phyloP scores from a whole-genome alignment of 73 alveolate species.

The Paramecium primaurelia region DNA sequence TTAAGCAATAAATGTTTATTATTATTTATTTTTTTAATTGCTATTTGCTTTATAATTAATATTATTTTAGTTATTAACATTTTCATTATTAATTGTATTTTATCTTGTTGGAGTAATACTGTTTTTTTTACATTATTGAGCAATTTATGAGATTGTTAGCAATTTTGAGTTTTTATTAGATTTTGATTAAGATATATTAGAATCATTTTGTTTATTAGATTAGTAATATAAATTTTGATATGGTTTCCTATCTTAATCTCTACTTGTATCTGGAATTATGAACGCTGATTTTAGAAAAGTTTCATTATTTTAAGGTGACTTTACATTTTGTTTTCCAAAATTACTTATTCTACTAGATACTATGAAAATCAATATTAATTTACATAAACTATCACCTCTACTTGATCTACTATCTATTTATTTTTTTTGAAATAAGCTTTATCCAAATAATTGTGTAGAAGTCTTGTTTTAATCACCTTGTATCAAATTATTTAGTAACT shows the following conservation, averaged over 20 bases:
- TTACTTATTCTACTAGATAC: not conserved
- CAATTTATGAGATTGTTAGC: not conserved
- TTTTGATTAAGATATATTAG: not conserved
- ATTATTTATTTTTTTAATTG: not conserved
- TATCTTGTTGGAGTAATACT: not conserved
- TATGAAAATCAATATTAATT: not conserved
- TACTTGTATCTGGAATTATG: not conserved
- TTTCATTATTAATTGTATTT: not conserved
- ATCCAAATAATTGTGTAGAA: not conserved
- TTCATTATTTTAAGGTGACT: not conserved
- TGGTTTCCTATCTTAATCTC: not conserved
- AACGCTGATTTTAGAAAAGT: not conserved
- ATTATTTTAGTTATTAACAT: not conserved
- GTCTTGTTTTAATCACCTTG: not conserved
- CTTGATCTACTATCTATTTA: not conserved
- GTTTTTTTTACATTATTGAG: not conserved
- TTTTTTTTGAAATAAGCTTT: not conserved
- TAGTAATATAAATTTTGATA: not conserved
- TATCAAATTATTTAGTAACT: not conserved
- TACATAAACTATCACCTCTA: constrained; percentile 14
- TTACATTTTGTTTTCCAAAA: not conserved
- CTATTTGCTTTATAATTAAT: not conserved
- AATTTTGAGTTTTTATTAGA: not conserved
- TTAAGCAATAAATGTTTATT: not conserved
- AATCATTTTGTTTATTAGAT: not conserved